Conservation (phyloP, 495 filamentous ascomycete species). For the Neurospora sp. region DNA sequence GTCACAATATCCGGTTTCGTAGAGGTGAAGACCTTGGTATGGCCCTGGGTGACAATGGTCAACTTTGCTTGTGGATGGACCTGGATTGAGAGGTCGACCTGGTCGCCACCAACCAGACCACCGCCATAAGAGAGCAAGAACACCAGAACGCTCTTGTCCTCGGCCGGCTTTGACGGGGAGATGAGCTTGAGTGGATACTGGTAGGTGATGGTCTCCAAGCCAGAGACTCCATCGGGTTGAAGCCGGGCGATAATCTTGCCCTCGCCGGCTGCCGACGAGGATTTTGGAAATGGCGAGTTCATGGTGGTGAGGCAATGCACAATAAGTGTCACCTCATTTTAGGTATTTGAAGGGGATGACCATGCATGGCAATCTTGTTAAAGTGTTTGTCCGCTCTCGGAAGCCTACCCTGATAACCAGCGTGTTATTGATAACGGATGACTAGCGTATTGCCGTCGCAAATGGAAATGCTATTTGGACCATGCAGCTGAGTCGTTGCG, state of each 20-base stretch:
- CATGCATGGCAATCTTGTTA: neutral
- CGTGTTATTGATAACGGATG: neutral
- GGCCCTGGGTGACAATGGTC: constrained; percentile 83
- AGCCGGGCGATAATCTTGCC: constrained; percentile 66
- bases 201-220: constrained; percentile 67
- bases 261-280: constrained; percentile 61
- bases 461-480: neutral
- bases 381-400: neutral
- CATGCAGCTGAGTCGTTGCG: neutral
- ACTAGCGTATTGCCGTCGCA: neutral
- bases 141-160: constrained; percentile 52
- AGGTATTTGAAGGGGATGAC: neutral
- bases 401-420: neutral
- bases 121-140: constrained; percentile 94
- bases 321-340: constrained; percentile 9
- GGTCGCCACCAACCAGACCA: constrained; percentile 79
- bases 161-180: constrained; percentile 45
- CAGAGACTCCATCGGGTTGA: constrained; percentile 59
- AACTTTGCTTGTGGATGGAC: constrained; percentile 57
- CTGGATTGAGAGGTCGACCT: constrained; percentile 59
- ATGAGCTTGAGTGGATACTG: constrained; percentile 95
- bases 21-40: constrained; percentile 91
- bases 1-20: constrained; percentile 46
- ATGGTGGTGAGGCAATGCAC: constrained; percentile 17
- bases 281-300: constrained; percentile 54